These are phyloP conservation scores for Psilocybe sp. DNA, from an alignment of 768 basidiomycete genomes.

Conservation along the genomic window DNA sequence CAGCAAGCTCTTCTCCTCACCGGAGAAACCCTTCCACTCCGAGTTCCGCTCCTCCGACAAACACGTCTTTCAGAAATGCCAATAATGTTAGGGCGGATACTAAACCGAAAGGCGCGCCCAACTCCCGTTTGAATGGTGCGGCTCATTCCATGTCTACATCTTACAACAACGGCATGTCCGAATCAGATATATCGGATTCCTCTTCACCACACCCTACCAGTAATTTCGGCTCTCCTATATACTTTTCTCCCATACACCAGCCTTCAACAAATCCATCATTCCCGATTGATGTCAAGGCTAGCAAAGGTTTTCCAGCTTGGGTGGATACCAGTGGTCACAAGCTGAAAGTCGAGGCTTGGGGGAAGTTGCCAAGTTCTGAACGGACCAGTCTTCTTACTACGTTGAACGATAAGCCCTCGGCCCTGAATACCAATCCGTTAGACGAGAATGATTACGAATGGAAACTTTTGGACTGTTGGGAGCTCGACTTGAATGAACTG, in stretches of 20 bases:
- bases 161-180: not conserved
- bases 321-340: slow-evolving; percentile 49
- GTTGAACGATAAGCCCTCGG: not conserved
- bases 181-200: not conserved
- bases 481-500: slow-evolving; percentile 56
- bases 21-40: not conserved
- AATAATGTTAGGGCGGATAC: not conserved
- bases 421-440: not conserved
- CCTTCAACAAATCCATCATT: slow-evolving; percentile 87
- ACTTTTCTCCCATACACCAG: slow-evolving; percentile 73
- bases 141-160: not conserved
- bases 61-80: slow-evolving; percentile 6
- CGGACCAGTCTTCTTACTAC: not conserved
- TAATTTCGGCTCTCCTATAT: slow-evolving; percentile 42
- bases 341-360: slow-evolving; percentile 61
- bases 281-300: slow-evolving; percentile 47
- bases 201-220: not conserved
- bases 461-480: slow-evolving; percentile 68
- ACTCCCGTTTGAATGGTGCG: not conserved
- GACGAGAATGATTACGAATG: slow-evolving; percentile 36
- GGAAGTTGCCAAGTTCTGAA: slow-evolving; percentile 25
- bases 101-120: not conserved
- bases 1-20: too few relatives aligned
- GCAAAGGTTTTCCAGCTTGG: slow-evolving; percentile 52
- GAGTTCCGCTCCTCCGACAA: slow-evolving; percentile 8